A percentile compares a stretch with the other conserved stretches of the same genome.
Evolutionary conservation across 306 rosid species (phyloP).

Genomic region (Alnus glutinosa): DNA sequence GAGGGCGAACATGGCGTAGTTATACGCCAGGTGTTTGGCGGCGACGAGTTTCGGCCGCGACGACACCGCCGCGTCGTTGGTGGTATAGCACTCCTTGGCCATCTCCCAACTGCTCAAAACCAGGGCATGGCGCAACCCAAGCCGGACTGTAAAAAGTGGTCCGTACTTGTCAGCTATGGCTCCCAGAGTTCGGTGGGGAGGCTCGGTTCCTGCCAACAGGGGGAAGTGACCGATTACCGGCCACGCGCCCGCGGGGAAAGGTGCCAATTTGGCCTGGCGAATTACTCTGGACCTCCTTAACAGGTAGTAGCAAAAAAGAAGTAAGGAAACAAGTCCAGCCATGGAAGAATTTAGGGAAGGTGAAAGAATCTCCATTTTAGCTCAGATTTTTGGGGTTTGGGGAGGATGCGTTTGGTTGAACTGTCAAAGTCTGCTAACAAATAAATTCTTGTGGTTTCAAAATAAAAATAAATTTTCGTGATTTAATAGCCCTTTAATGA

Average conservation of each 20-base stretch:
- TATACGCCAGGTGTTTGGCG: conserved; percentile 5
- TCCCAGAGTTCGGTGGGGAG: conserved; percentile 25
- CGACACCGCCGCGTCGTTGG: conserved; percentile 17
- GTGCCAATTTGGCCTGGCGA: not conserved
- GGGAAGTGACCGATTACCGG: conserved; percentile 39
- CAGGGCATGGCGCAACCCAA: conserved; percentile 15
- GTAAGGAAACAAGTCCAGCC: not conserved
- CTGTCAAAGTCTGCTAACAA: too few relatives aligned
- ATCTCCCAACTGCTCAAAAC: conserved; percentile 28
- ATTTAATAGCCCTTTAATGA: too few relatives aligned
- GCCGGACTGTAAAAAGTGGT: conserved; percentile 27
- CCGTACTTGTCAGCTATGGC: conserved; percentile 35
- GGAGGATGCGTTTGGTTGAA: too few relatives aligned
- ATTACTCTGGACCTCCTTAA: not conserved
- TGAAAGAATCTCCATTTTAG: not conserved
- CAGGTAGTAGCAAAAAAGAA: not conserved
- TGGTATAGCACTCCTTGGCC: conserved; percentile 42
- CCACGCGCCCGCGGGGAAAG: conserved; percentile 29
- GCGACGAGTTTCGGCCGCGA: conserved; percentile 22
- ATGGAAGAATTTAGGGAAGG: not conserved
- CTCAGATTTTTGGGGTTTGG: too few relatives aligned
- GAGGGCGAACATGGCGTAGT: conserved; percentile 25
- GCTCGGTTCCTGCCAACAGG: not conserved
- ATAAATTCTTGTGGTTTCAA: too few relatives aligned
- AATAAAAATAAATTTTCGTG: too few relatives aligned